Conservation (phyloP, 371 early-diverging fungal genomes). For the Blyttiomyces sp. region DNA sequence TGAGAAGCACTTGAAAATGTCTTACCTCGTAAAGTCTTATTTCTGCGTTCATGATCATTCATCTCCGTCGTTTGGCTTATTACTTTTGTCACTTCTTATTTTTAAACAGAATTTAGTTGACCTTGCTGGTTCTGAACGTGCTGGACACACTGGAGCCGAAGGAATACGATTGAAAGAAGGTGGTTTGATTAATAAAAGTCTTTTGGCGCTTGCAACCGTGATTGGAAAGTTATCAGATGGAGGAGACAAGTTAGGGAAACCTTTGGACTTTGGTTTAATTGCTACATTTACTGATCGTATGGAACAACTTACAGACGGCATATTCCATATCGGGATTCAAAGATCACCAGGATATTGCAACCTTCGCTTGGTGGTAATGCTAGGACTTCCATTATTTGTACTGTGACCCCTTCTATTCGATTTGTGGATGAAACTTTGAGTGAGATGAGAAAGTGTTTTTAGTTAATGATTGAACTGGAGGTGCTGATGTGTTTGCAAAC, state of each 20-base stretch:
- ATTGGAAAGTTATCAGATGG: conserved; percentile 43
- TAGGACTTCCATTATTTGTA: conserved; percentile 67
- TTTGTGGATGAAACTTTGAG: conserved; percentile 58
- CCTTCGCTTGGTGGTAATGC: conserved; percentile 72
- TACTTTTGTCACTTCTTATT: background rate
- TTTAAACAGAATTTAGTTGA: conserved; percentile 56
- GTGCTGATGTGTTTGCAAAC: background rate
- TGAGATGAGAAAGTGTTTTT: too few relatives aligned
- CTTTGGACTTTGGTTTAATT: background rate
- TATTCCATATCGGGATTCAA: conserved; percentile 65
- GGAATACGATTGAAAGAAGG: conserved; percentile 63
- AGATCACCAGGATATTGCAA: conserved; percentile 69
- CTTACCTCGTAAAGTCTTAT: conserved; percentile 11
- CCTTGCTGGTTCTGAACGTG: conserved; percentile 70
- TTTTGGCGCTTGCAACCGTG: conserved; percentile 57
- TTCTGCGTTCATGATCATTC: background rate
- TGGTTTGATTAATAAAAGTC: conserved; percentile 62
- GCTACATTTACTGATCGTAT: background rate
- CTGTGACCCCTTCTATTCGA: conserved; percentile 54
- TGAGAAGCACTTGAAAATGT: background rate
- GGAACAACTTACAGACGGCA: conserved; percentile 27
- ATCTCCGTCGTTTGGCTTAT: background rate
- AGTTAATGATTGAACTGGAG: background rate
- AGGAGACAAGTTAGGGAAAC: conserved; percentile 19
- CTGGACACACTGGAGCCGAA: conserved; percentile 55